Base-by-base conservation (phyloP, 441 rosid genomes). In the Aleurites moluccanus region DNA sequence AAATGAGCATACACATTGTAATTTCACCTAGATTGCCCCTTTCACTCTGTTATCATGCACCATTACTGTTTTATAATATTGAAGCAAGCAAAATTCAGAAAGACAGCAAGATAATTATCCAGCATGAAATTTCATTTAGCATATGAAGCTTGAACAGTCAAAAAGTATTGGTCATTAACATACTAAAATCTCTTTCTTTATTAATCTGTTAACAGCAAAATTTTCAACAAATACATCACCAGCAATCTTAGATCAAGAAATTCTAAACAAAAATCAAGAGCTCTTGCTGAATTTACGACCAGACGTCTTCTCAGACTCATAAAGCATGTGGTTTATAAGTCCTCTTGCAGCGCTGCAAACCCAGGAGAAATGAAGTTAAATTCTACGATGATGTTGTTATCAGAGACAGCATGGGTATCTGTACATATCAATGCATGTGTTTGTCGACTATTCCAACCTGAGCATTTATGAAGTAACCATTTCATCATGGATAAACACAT, bases 271-370 rank as follows among this genome's bases (percentile, higher is more conserved):
- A 30, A 70, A 77, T 86, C 78, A 84, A 38, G 82, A n/a, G 44
- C 72, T 71, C 74, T 84, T 21, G 84, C 88, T 86, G 82, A 85
- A 84, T 83, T 92, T 96, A 50, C 88, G 87, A 75, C 98, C 96
- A 35, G 94, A 75, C 83, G 84, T 47, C 86, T 82, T 89, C 86
- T 94, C 97, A 15, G 96, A 76, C 83, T 96, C 99, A 2, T 86
- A 86, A 49, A 96, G 84, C 69, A 93, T 91, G 83, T 96, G 99
- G 80, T 96, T 93, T 78, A 93, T 89, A 69, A 93, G 98, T 77
- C 98, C 98, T 76, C 98, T 86, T 20, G 99, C 99, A 15, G 98
- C 99, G 71, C 99, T 96, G 88, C 83, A 81, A 80, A 72, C 47
- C 67, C 65, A 72, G 50, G 70, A 13, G 42, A 57, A 55, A 49